Base-by-base conservation (phyloP, 345 rosid genomes). In the Combretum micranthum region DNA sequence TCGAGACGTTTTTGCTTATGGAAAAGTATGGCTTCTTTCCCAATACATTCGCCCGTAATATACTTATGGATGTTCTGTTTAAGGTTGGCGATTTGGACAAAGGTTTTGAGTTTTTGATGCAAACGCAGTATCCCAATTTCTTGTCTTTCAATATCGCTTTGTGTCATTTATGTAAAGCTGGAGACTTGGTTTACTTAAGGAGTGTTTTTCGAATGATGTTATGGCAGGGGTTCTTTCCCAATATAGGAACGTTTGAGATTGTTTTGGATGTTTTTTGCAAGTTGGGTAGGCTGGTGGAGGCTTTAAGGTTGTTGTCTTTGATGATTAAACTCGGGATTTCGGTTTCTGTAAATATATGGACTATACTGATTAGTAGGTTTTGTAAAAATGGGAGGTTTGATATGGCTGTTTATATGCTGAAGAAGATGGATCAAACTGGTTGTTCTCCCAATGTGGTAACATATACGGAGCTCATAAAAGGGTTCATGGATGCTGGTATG, bases 41-140 rank as follows among this genome's bases (percentile, higher is more conserved):
- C 1, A 83, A 76, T 44, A 76, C 86, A 1, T 84, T 83, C 59
- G 88, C 86, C 0, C 65, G 64, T 53, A 88, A 88, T 37, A 68
- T 88, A 56, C 39, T 80, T 52, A 79, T 88, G 71, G 96, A 88
- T 76, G 80, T 81, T 26, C 56, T 61, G 44, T 83, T 77, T 74
- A 85, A 70, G 62, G 9, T 47, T 2, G 69, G 83, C 18, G 50
- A 53, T 15, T 64, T 59, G 47, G 74, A 76, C 37, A 49, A 22
- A 44, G 90, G 83, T 45, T 44, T 85, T 4, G 46, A 66, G 51
- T 64, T 78, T 55, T 66, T 88, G 50, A 64, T 62, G 25, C 83
- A 73, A 18, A 76, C 69, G 13, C 59, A 52, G 37, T 55, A 45
- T 4, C 75, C 82, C 0, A 85, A 85, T 66, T 88, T 88, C 70